Evolutionary conservation across 441 rosid genomes (phyloP), one percentile per base, ranked within the genome.

Genomic region (Bocquillonia castaneifolia): DNA sequence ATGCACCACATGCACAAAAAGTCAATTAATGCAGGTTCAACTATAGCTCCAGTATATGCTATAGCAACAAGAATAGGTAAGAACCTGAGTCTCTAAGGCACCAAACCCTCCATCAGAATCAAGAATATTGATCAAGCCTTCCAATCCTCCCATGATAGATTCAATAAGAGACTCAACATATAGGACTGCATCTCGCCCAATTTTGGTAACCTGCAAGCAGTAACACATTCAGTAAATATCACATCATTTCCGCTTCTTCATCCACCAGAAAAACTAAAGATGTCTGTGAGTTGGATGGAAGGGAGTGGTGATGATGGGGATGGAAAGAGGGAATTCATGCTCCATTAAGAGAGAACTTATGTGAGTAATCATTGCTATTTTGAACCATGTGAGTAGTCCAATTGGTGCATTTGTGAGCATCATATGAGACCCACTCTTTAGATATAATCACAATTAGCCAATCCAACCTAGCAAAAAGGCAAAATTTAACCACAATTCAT

Each of bases 61-160:
- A 26, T n/a, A 66, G 52, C 42, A 79, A 54, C 59, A 57, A 62
- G 51, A 52, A 63, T 50, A 67, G 74, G 62, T 9, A 77, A 34
- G 62, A 76, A 95, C 99, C 97, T 95, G 99, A 72, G 85, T 79
- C 80, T 92, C 99, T 70, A 95, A 79, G 75, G 98, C 99, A 36
- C 99, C 98, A 84, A 95, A 88, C 57, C 99, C 99, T 71, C 99
- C 99, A 80, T 92, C 99, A 66, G 99, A 95, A 81, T 95, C 99
- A 66, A 95, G 97, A 86, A 95, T 95, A 79, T 95, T 95, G 76
- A 92, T 86, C 70, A 95, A 82, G 69, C 99, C 99, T 78, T 92
- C 99, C 81, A 95, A 82, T 77, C 99, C 98, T 72, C 97, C 98
- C 95, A 92, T 92, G 74, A 95, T 91, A 64, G 98, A 95, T 81